Percentiles rank a stretch among this genome's conserved stretches.
Evolutionary conservation across 805 yeast species (phyloP).

Genomic region (Kuraishia piskuri): DNA sequence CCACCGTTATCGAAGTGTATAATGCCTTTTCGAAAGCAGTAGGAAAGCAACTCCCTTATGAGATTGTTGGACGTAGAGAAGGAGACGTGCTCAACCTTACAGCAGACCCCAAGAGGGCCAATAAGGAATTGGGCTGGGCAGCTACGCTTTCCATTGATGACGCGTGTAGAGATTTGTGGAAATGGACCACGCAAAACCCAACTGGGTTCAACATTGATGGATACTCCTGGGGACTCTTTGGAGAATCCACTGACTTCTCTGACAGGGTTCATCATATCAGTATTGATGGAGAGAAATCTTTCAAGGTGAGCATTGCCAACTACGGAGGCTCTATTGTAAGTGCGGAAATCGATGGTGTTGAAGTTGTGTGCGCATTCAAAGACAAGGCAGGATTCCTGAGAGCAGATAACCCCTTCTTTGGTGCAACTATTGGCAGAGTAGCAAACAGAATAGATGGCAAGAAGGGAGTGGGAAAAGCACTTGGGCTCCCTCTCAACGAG

Average conservation of each 20-base stretch:
- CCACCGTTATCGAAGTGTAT: slow-evolving; percentile 67
- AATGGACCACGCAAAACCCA: slow-evolving; percentile 66
- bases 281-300: slow-evolving; percentile 10
- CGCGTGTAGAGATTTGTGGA: slow-evolving; percentile 71
- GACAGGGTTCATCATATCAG: slow-evolving; percentile 27
- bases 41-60: slow-evolving; percentile 55
- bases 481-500: slow-evolving; percentile 35
- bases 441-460: slow-evolving; percentile 45
- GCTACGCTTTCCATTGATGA: slow-evolving; percentile 46
- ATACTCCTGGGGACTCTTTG: slow-evolving; percentile 26
- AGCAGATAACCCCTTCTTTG: slow-evolving; percentile 40
- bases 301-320: slow-evolving; percentile 35
- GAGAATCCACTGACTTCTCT: slow-evolving; percentile 10
- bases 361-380: slow-evolving; percentile 31
- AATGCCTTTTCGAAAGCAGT: slow-evolving; percentile 57
- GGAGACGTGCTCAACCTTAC: slow-evolving; percentile 76
- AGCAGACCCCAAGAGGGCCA: slow-evolving; percentile 63
- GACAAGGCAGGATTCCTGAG: slow-evolving; percentile 20
- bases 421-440: slow-evolving; percentile 57
- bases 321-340: slow-evolving; percentile 44
- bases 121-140: slow-evolving; percentile 55
- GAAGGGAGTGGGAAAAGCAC: slow-evolving; percentile 32
- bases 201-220: slow-evolving; percentile 37
- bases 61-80: slow-evolving; percentile 55
- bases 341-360: slow-evolving; percentile 27